These are phyloP conservation scores for Oryza punctata DNA, from an alignment of 176 grass and related monocot genomes.

Conservation along the genomic window DNA sequence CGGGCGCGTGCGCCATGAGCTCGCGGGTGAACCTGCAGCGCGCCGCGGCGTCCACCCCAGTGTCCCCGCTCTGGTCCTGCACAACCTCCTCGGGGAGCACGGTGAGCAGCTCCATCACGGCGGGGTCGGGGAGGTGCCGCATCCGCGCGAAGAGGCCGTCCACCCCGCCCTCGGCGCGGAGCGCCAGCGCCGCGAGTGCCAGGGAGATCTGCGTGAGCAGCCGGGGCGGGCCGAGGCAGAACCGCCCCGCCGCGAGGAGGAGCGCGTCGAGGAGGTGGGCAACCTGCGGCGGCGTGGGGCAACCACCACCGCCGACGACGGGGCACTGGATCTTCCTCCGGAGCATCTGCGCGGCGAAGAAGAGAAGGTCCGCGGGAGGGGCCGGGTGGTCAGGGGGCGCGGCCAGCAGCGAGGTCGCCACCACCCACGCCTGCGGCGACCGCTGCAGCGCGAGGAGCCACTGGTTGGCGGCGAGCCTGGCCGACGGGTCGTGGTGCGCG, in stretches of 20 bases:
- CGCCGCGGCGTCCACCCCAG: constrained; percentile 48
- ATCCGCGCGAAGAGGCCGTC: constrained; percentile 78
- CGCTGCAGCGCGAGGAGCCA: constrained; percentile 49
- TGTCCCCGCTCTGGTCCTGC: constrained; percentile 69
- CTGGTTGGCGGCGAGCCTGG: constrained; percentile 39
- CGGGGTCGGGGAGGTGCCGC: constrained; percentile 51
- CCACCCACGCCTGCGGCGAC: constrained; percentile 43
- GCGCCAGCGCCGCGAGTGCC: constrained; percentile 65
- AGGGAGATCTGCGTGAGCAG: constrained; percentile 94
- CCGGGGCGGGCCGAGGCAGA: constrained; percentile 64
- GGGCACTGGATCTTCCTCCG: constrained; percentile 63
- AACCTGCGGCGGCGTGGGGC: neutral
- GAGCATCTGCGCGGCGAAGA: constrained; percentile 64
- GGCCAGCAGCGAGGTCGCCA: constrained; percentile 36
- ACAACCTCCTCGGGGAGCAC: constrained; percentile 85
- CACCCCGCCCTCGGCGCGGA: constrained; percentile 59
- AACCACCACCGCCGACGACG: too few relatives aligned
- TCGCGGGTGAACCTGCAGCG: constrained; percentile 75
- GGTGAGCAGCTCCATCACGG: constrained; percentile 83
- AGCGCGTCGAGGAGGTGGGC: constrained; percentile 60
- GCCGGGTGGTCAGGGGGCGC: constrained; percentile 40
- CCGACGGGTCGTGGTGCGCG: constrained; percentile 1
- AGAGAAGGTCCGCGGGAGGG: constrained; percentile 51
- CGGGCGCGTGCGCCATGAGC: constrained; percentile 69
- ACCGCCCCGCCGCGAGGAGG: constrained; percentile 63